These are phyloP conservation scores for Spathaspora hagerdaliae DNA, from an alignment of 805 yeast species.

Conservation along the genomic window DNA sequence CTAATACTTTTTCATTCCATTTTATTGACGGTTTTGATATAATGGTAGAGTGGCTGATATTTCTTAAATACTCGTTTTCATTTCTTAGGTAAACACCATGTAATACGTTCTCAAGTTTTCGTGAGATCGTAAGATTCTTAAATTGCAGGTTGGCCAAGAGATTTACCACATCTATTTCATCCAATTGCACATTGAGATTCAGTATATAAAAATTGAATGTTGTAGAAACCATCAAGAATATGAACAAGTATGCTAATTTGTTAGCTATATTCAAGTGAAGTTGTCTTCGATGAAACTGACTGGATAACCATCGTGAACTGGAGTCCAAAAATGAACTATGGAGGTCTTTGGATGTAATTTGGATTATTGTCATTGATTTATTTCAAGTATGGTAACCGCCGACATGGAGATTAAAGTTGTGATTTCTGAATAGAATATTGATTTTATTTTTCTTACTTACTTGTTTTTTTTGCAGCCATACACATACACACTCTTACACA, in stretches of 20 bases:
- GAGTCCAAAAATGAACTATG: conserved; percentile 5
- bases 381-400: too few species aligned
- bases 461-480: conserved; percentile 7
- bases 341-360: conserved; percentile 5
- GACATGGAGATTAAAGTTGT: not conserved
- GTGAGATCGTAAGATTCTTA: not conserved
- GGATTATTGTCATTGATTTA: not conserved
- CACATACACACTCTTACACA: conserved; percentile 1
- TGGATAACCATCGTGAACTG: conserved; percentile 1
- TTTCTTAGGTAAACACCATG: conserved; percentile 16
- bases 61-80: conserved; percentile 14
- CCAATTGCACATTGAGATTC: not conserved
- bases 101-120: conserved; percentile 7
- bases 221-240: conserved; percentile 2
- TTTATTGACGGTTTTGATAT: conserved; percentile 13
- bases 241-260: conserved; percentile 1
- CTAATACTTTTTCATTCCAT: not conserved
- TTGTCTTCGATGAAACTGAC: not conserved
- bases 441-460: not conserved
- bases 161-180: conserved; percentile 3
- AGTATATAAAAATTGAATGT: conserved; percentile 2
- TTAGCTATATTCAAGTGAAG: not conserved
- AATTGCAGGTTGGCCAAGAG: not conserved
- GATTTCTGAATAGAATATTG: not conserved
- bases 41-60: conserved; percentile 14